These are phyloP conservation scores for Talaromyces adpressus DNA, from an alignment of 495 filamentous ascomycete species.

Conservation along the genomic window DNA sequence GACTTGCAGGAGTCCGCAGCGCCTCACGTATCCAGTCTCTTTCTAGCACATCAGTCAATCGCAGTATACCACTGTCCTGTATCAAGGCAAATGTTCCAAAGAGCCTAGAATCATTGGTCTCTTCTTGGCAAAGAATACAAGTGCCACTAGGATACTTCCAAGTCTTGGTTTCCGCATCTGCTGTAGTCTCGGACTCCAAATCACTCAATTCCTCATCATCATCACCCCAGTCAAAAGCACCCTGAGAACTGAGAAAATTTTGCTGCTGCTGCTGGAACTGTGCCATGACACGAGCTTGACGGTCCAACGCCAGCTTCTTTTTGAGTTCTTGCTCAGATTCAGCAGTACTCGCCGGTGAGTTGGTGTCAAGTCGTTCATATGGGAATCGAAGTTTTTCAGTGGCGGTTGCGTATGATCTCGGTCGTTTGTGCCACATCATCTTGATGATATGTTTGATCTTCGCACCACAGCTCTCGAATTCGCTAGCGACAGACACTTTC, in stretches of 20 bases:
- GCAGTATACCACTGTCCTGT: slow-evolving; percentile 77
- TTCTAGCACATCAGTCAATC: slow-evolving; percentile 76
- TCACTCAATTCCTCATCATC: slow-evolving; percentile 70
- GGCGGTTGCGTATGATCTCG: slow-evolving; percentile 58
- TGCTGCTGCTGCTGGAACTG: slow-evolving; percentile 97
- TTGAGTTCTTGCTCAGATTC: slow-evolving; percentile 73
- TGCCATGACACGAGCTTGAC: slow-evolving; percentile 90
- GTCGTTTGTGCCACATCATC: slow-evolving; percentile 76
- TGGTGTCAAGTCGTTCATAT: slow-evolving; percentile 48
- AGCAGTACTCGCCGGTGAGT: slow-evolving; percentile 49
- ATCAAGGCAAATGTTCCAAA: slow-evolving; percentile 91
- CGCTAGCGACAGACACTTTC: slow-evolving; percentile 62
- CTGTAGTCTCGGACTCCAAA: slow-evolving; percentile 48
- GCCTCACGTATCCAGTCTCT: slow-evolving; percentile 80
- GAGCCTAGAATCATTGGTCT: slow-evolving; percentile 79
- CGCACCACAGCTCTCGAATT: slow-evolving; percentile 71
- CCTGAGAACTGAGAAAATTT: slow-evolving; percentile 81
- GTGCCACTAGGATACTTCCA: slow-evolving; percentile 94
- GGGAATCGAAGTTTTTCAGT: slow-evolving; percentile 42
- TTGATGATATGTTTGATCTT: slow-evolving; percentile 84
- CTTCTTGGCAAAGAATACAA: slow-evolving; percentile 94
- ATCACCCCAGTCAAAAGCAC: slow-evolving; percentile 77
- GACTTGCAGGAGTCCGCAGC: slow-evolving; percentile 62
- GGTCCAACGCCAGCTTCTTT: slow-evolving; percentile 80
- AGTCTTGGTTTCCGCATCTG: slow-evolving; percentile 55